Base-by-base conservation (phyloP, 2,329 filamentous ascomycete genomes). In the Mycosphaerella arachidis region DNA sequence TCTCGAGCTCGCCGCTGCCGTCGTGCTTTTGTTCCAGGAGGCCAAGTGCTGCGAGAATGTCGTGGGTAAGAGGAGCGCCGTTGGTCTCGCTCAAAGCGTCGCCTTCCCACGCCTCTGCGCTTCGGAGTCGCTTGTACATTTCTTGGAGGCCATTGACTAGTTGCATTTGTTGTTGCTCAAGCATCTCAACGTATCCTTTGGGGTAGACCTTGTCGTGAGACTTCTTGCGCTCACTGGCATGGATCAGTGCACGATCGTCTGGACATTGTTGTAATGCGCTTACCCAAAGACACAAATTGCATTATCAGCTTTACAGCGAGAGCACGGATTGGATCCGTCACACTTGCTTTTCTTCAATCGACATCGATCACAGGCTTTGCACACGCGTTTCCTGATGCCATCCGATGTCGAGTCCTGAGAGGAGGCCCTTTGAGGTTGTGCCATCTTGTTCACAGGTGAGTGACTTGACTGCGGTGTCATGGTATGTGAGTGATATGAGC, bases 311-410 rank as follows among this genome's bases (percentile, higher is more conserved):
- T 82, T 82, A 73, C 85, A 87, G 61, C 85, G 77, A 66, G 80
- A 80, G 75, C 85, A 87, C 18, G 84, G 84, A 66, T 77, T 82
- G 40, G 81, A 77, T 64, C 85, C 85, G 69, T 87, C 84, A 73
- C 85, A 87, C 82, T 87, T 87, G 70, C 84, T 86, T 71, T 87
- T 87, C 74, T 87, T 87, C 59, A 86, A 67, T 52, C 85, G 79
- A 75, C 85, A 87, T 60, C 85, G 79, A 73, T 87, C 85, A 73
- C 85, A 87, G 27, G 85, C 85, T 74, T 87, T 87, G 72, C 85
- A 85, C 43, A 87, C 85, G 68, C 85, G 78, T 74, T 87, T 87
- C 66, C 84, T 66, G 45, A 72, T 69, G 48, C 65, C 61, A 45
- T 71, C 70, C 12, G 66, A 57, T 2, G 68, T 65, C 16, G 66